Base-by-base conservation (phyloP, 176 grass and related monocot genomes). In the Thinopyrum elongatum region DNA sequence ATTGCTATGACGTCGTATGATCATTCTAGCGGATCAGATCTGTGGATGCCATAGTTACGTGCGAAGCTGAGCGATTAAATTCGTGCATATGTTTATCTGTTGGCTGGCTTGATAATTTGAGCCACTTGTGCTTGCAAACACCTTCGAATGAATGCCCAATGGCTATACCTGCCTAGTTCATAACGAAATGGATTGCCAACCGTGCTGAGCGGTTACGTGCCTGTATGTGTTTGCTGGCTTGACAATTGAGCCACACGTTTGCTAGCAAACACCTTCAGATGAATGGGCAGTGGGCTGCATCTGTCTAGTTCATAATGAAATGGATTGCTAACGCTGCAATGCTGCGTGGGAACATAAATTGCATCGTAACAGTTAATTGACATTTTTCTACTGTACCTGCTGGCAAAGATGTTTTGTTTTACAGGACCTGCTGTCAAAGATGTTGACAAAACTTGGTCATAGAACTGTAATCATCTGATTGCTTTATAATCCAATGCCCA, bases 1-100 rank as follows among this genome's bases (percentile, higher is more conserved):
- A 28, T 79, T 64, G 34, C 7, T 13, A 12, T 81, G 30, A 22
- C 47, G 30, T 21, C 36, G 66, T 74, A 65, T 29, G 59, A 87
- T 66, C 79, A 53, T 66, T 82, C 33, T 51, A 66, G 42, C 23
- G 36, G 63, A 78, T 86, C n/a, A 79, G 30, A 25, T 10, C n/a
- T 76, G 19, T 62, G 7, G 30, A 28, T 70, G 27, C 17, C 17
- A 6, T 79, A 53, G 6, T 60, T 87, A 30, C 44, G 8, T 49
- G 17, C 15, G 55, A 61, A 13, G 36, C 15, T 35, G 33, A 14
- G 10, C 31, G 2, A 79, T 79, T 51, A 30, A 61, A 4, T 5
- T 25, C 22, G 21, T 58, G 33, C 63, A 13, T 63, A 4, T 30
- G 16, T 16, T 1, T 72, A 13, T 63, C 4, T 14, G 16, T 16